Evolutionary conservation across 805 yeast genomes (phyloP).

Genomic region (Metschnikowia sp.): DNA sequence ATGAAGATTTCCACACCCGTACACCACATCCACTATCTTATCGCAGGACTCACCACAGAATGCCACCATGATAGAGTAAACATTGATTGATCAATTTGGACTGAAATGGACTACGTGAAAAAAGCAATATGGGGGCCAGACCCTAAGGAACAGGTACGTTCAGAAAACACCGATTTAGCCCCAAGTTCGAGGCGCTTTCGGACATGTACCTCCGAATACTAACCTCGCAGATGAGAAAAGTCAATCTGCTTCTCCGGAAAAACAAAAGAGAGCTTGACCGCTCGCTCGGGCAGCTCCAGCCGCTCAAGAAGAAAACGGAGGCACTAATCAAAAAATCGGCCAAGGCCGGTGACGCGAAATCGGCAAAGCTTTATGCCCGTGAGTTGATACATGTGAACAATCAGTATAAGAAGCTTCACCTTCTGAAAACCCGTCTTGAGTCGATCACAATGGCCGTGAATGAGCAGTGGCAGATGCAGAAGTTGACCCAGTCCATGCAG

Average conservation of each 20-base stretch:
- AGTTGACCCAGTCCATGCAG: slow-evolving; percentile 77
- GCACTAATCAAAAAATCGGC: slow-evolving; percentile 69
- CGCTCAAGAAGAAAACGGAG: slow-evolving; percentile 72
- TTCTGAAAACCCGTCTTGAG: slow-evolving; percentile 81
- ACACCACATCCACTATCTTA: slow-evolving; percentile 5
- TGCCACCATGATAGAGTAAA: neutral
- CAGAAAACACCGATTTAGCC: too few species aligned
- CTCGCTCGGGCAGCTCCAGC: slow-evolving; percentile 59
- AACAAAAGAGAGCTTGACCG: slow-evolving; percentile 83
- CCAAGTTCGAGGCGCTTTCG: neutral
- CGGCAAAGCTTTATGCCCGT: slow-evolving; percentile 76
- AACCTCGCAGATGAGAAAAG: slow-evolving; percentile 53
- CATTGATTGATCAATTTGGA: neutral
- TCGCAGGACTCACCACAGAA: neutral
- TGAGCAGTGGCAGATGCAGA: slow-evolving; percentile 85
- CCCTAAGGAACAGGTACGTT: slow-evolving; percentile 76
- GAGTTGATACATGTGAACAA: slow-evolving; percentile 73
- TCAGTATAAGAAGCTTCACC: slow-evolving; percentile 70
- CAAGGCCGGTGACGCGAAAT: slow-evolving; percentile 68
- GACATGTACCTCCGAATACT: neutral
- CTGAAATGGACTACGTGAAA: slow-evolving; percentile 76
- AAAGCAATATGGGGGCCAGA: slow-evolving; percentile 95
- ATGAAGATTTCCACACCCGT: slow-evolving; percentile 2
- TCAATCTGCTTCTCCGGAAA: slow-evolving; percentile 75
- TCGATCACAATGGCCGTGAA: slow-evolving; percentile 85